Conservation (phyloP, 331 rosid genomes). For the Quercus tomentella region DNA sequence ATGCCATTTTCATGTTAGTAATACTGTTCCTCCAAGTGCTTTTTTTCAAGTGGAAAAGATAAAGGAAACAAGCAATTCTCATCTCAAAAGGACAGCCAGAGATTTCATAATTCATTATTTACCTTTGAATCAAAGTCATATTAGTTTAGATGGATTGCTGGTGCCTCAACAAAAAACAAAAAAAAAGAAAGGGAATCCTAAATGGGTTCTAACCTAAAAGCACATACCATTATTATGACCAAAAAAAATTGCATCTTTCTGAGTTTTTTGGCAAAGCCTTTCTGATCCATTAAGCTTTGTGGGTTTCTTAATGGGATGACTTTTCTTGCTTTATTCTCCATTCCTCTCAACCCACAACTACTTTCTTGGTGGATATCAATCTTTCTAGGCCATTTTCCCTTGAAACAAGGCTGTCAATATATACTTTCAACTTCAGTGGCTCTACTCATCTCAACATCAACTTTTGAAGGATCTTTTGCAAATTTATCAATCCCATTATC, state of each 20-base stretch:
- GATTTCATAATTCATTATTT: conserved; percentile 29
- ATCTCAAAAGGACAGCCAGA: conserved; percentile 17
- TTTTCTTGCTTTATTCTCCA: conserved; percentile 62
- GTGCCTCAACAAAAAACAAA: conserved; percentile 23
- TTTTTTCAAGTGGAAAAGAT: not conserved
- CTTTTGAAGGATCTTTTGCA: conserved; percentile 48
- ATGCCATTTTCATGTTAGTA: not conserved
- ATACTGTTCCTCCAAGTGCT: conserved; percentile 6
- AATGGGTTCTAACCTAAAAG: conserved; percentile 30
- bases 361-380: conserved; percentile 76
- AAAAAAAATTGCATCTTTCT: conserved; percentile 41
- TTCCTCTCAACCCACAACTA: conserved; percentile 48
- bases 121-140: conserved; percentile 58
- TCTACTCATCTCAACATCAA: conserved; percentile 51
- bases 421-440: conserved; percentile 62
- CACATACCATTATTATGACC: conserved; percentile 38
- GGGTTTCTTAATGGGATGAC: conserved; percentile 53
- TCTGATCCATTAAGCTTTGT: conserved; percentile 31
- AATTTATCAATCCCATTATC: conserved; percentile 73
- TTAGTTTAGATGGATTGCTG: conserved; percentile 39
- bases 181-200: conserved; percentile 22
- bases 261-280: conserved; percentile 21
- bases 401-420: conserved; percentile 50
- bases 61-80: not conserved
- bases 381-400: conserved; percentile 46